A percentile compares a stretch with the other conserved stretches of the same genome.
Conservation (phyloP, 1,284 basidiomycete species). For the Ustilago trichophora region DNA sequence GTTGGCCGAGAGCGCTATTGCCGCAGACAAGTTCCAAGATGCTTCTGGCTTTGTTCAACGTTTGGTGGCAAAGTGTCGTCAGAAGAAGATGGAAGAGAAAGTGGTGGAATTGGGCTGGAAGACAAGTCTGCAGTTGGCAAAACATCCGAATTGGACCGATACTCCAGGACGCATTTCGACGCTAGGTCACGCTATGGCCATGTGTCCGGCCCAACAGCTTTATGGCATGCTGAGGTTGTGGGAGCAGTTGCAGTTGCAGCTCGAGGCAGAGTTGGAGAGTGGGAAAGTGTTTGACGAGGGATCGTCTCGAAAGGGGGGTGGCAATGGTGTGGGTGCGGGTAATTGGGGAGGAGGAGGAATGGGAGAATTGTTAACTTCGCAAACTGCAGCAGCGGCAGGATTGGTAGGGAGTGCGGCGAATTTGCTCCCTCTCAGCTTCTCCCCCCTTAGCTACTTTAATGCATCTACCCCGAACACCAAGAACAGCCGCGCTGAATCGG, state of each 20-base stretch:
- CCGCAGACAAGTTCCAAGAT: conserved; percentile 28
- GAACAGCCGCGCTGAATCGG: too few relatives aligned
- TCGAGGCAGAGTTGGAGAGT: conserved; percentile 13
- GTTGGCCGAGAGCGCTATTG: conserved; percentile 36
- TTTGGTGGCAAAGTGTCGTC: conserved; percentile 1
- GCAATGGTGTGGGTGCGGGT: too few relatives aligned
- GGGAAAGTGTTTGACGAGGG: too few relatives aligned
- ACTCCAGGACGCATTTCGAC: conserved; percentile 25
- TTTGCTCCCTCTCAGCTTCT: conserved; percentile 20
- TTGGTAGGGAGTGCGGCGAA: conserved; percentile 33
- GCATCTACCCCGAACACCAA: too few relatives aligned
- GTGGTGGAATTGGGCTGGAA: conserved; percentile 28
- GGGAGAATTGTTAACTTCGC: conserved; percentile 9
- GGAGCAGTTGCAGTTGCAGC: conserved; percentile 18
- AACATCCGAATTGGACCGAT: conserved; percentile 42
- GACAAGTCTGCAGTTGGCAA: conserved; percentile 31
- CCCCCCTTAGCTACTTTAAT: conserved; percentile 28
- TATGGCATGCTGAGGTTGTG: conserved; percentile 25
- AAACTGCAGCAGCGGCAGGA: conserved; percentile 16
- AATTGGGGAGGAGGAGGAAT: not conserved
- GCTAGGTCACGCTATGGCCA: conserved; percentile 27
- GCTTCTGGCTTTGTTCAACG: conserved; percentile 25
- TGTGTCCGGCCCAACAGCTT: conserved; percentile 28
- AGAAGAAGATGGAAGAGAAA: too few relatives aligned
- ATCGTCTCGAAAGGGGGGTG: too few relatives aligned